Conservation (phyloP, 768 basidiomycete genomes). For the Krasilnikovozyma curviuscula region DNA sequence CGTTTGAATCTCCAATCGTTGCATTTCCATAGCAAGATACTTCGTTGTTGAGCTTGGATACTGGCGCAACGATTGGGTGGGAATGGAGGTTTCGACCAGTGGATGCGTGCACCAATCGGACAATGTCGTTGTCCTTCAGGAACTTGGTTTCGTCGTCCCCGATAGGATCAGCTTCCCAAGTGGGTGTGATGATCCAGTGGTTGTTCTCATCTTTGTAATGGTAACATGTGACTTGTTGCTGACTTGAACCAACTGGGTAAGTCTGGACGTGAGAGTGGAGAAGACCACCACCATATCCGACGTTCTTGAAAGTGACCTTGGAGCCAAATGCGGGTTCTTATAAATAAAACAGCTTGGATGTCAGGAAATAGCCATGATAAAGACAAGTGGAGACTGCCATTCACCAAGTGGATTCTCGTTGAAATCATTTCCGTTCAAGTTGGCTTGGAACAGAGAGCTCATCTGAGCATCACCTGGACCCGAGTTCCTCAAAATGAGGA, state of each 20-base stretch:
- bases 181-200: constrained; percentile 61
- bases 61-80: constrained; percentile 65
- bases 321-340: constrained; percentile 77
- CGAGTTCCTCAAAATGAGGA: constrained; percentile 77
- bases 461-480: constrained; percentile 97
- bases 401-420: constrained; percentile 66
- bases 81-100: constrained; percentile 87
- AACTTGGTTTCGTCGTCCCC: constrained; percentile 41
- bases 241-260: constrained; percentile 71
- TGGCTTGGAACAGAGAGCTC: constrained; percentile 96
- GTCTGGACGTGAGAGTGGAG: constrained; percentile 94
- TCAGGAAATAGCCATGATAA: background rate
- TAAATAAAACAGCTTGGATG: background rate
- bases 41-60: constrained; percentile 75
- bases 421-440: constrained; percentile 86
- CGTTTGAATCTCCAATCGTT: constrained; percentile 68
- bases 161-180: constrained; percentile 61
- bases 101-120: constrained; percentile 61
- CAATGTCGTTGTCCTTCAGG: constrained; percentile 52
- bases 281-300: constrained; percentile 92
- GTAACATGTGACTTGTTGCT: constrained; percentile 97
- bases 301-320: constrained; percentile 80
- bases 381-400: constrained; percentile 12
- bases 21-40: constrained; percentile 85
- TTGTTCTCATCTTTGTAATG: constrained; percentile 99